A percentile compares a stretch with the other conserved stretches of the same genome.
These are phyloP conservation scores for Beta lomatogona DNA, from an alignment of 179 eudicot species.

Conservation along the genomic window DNA sequence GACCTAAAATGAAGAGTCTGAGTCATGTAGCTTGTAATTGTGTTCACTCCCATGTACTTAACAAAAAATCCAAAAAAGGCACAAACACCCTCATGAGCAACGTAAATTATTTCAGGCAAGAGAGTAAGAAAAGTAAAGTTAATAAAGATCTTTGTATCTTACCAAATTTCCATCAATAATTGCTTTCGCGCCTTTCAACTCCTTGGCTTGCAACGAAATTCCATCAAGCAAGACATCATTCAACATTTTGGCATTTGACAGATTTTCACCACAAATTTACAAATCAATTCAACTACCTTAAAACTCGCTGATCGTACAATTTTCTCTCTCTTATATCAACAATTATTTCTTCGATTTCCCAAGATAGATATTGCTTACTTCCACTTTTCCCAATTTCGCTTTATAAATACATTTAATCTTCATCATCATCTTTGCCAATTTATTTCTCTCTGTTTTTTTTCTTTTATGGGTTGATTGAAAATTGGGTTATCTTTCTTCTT, in stretches of 20 bases:
- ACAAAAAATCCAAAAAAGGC: background rate
- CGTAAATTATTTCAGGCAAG: background rate
- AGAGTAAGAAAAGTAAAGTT: background rate
- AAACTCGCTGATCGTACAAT: slow-evolving; percentile 15
- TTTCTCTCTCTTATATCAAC: slow-evolving; percentile 4
- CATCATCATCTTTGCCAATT: slow-evolving; percentile 16
- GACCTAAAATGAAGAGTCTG: background rate
- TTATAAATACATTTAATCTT: slow-evolving; percentile 30
- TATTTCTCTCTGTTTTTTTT: slow-evolving; percentile 19
- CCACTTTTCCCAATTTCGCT: slow-evolving; percentile 21
- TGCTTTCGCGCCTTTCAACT: slow-evolving; percentile 68
- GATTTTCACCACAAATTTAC: slow-evolving; percentile 48
- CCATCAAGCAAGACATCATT: slow-evolving; percentile 61
- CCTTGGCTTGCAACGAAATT: slow-evolving; percentile 63
- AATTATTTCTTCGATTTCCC: slow-evolving; percentile 32
- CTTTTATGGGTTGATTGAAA: background rate
- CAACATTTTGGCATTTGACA: slow-evolving; percentile 41
- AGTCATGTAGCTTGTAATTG: background rate
- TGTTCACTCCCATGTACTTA: background rate
- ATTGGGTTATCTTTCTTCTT: background rate
- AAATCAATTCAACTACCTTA: too few species aligned
- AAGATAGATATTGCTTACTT: slow-evolving; percentile 22
- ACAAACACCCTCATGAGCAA: background rate
- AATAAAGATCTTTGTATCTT: slow-evolving; percentile 20
- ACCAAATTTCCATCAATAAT: slow-evolving; percentile 82